Evolutionary conservation across 2,329 filamentous ascomycete genomes (phyloP).

Genomic region (Leptographium wingfieldii): DNA sequence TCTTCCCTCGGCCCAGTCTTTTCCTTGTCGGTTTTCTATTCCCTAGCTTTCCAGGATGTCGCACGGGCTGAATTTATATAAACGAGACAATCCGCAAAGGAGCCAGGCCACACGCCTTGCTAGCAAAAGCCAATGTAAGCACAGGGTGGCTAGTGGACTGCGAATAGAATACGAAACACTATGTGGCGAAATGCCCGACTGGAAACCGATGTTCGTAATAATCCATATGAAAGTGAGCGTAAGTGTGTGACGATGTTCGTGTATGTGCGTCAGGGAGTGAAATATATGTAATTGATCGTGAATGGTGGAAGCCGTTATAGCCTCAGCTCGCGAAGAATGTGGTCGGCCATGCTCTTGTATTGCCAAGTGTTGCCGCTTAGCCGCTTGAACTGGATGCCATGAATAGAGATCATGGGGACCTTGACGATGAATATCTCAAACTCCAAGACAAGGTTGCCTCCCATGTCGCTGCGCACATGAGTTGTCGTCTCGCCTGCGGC

Average conservation of each 20-base stretch:
- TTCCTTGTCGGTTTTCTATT: neutral
- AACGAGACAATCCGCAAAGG: too few species aligned
- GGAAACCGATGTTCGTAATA: too few species aligned
- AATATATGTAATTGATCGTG: too few species aligned
- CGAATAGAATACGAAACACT: too few species aligned
- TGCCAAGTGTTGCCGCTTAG: constrained; percentile 94
- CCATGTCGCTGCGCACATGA: constrained; percentile 80
- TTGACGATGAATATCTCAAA: constrained; percentile 99
- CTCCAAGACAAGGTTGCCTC: constrained; percentile 68
- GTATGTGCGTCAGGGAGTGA: too few species aligned
- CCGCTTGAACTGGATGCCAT: constrained; percentile 97
- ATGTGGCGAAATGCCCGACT: too few species aligned
- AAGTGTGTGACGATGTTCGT: neutral
- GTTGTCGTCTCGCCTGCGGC: constrained; percentile 78
- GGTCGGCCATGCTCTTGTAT: constrained; percentile 96
- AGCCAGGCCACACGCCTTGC: too few species aligned
- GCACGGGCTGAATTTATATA: too few species aligned
- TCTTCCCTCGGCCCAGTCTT: neutral
- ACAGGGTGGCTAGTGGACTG: too few species aligned
- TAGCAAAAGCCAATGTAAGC: too few species aligned
- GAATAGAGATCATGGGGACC: constrained; percentile 79
- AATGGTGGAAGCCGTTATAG: constrained; percentile 37
- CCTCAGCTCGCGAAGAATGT: constrained; percentile 75
- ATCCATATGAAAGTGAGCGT: neutral
- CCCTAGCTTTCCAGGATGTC: neutral